Conservation (phyloP, 108 stramenopile species). For the Pseudonitzschia delicatissima region DNA sequence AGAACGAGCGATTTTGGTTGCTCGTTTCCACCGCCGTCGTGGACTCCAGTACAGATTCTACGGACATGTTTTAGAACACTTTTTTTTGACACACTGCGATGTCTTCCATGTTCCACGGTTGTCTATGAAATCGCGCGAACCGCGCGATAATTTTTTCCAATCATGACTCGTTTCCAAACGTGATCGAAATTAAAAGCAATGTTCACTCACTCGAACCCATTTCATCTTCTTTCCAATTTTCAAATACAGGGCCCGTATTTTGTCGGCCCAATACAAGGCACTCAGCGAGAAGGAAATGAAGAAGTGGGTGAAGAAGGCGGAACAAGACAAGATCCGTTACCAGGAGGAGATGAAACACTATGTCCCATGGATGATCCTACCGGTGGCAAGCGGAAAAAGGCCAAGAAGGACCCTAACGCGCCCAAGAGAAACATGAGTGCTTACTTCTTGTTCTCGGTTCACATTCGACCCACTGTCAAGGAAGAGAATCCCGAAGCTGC, state of each 20-base stretch:
- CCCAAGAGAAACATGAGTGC: slow-evolving; percentile 73
- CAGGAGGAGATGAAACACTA: slow-evolving; percentile 83
- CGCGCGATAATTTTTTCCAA: background rate
- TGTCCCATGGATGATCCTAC: slow-evolving; percentile 62
- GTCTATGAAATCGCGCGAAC: slow-evolving; percentile 16
- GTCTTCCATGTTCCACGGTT: background rate
- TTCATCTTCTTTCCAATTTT: slow-evolving; percentile 7
- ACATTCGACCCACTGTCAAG: slow-evolving; percentile 61
- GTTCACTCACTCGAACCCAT: background rate
- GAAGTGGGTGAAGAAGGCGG: slow-evolving; percentile 78
- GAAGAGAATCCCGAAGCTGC: slow-evolving; percentile 65
- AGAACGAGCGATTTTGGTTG: background rate
- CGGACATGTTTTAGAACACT: slow-evolving; percentile 8
- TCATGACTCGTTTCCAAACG: slow-evolving; percentile 3
- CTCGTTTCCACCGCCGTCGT: slow-evolving; percentile 4
- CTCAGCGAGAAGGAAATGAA: slow-evolving; percentile 64
- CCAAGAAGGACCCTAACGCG: slow-evolving; percentile 77
- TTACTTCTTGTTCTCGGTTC: slow-evolving; percentile 77
- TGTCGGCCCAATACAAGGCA: slow-evolving; percentile 69
- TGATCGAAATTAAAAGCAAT: background rate
- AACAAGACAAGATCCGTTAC: slow-evolving; percentile 80
- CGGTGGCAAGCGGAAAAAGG: slow-evolving; percentile 40
- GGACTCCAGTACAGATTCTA: slow-evolving; percentile 25
- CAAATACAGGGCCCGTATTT: slow-evolving; percentile 50
- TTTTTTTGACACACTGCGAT: background rate